Evolutionary conservation across 306 rosid species (phyloP).

Genomic region (Prunus padus): DNA sequence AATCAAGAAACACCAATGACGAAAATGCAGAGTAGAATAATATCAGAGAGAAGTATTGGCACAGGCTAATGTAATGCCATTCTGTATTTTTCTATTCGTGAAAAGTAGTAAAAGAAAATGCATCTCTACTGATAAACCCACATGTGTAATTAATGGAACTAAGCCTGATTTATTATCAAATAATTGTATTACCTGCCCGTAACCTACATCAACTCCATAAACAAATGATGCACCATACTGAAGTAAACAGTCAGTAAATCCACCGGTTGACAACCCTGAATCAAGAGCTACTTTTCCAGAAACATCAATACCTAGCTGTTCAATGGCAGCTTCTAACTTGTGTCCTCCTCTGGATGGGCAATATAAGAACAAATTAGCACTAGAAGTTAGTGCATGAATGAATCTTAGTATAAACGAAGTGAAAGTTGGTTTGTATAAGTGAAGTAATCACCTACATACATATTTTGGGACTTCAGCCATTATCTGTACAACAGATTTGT

Average conservation of each 20-base stretch:
- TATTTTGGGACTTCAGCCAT: slow-evolving; percentile 89
- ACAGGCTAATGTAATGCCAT: not conserved
- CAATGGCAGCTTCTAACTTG: slow-evolving; percentile 94
- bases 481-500: slow-evolving; percentile 74
- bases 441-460: slow-evolving; percentile 93
- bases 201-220: slow-evolving; percentile 93
- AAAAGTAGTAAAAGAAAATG: not conserved
- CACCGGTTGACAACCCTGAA: slow-evolving; percentile 95
- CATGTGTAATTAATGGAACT: not conserved
- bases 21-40: not conserved
- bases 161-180: not conserved
- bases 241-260: slow-evolving; percentile 92
- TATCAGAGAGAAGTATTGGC: not conserved
- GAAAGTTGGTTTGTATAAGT: slow-evolving; percentile 29
- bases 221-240: slow-evolving; percentile 88
- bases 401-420: slow-evolving; percentile 4
- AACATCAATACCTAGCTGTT: slow-evolving; percentile 68
- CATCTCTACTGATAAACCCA: not conserved
- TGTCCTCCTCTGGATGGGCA: slow-evolving; percentile 69
- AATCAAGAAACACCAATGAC: not conserved
- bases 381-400: slow-evolving; percentile 1
- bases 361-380: slow-evolving; percentile 13
- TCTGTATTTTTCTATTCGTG: not conserved
- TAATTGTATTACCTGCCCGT: slow-evolving; percentile 71
- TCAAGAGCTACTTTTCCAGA: slow-evolving; percentile 85